Evolutionary conservation across 2,329 filamentous ascomycete genomes (phyloP).

Genomic region (Celoporthe dispersa): DNA sequence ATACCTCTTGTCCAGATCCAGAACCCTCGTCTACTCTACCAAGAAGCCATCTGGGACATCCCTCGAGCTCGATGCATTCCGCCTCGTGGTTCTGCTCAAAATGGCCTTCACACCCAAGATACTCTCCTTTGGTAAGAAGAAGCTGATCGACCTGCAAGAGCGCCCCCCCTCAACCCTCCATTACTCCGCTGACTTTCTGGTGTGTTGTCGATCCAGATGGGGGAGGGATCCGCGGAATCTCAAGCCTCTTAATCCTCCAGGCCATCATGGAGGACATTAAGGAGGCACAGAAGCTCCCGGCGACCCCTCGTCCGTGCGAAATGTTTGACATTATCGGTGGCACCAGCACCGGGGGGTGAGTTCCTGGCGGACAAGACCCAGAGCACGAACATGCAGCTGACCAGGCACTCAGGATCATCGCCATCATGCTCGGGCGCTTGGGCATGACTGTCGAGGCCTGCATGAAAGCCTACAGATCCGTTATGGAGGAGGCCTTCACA

Average conservation of each 20-base stretch:
- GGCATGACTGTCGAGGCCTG: conserved; percentile 35
- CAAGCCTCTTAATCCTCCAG: conserved; percentile 35
- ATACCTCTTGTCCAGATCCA: neutral
- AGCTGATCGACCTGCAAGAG: neutral
- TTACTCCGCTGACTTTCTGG: neutral
- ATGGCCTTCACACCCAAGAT: conserved; percentile 2
- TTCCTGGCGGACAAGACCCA: neutral
- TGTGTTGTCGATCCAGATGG: conserved; percentile 30
- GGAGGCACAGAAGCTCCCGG: conserved; percentile 24
- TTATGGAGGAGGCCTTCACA: conserved; percentile 32
- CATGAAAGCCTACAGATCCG: conserved; percentile 31
- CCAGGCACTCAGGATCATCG: conserved; percentile 32
- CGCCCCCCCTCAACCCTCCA: neutral
- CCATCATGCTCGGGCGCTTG: conserved; percentile 38
- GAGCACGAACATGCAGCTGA: neutral
- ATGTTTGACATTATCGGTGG: conserved; percentile 39
- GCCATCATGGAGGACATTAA: conserved; percentile 35
- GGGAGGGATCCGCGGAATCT: conserved; percentile 36
- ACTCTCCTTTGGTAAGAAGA: conserved; percentile 20
- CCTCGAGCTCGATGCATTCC: neutral
- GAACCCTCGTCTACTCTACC: neutral
- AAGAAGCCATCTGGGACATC: neutral
- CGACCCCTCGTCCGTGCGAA: conserved; percentile 35
- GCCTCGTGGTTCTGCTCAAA: neutral
- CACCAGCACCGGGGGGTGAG: conserved; percentile 38